Base-by-base conservation (phyloP, 2,329 filamentous ascomycete species). In the Fusarium musae region DNA sequence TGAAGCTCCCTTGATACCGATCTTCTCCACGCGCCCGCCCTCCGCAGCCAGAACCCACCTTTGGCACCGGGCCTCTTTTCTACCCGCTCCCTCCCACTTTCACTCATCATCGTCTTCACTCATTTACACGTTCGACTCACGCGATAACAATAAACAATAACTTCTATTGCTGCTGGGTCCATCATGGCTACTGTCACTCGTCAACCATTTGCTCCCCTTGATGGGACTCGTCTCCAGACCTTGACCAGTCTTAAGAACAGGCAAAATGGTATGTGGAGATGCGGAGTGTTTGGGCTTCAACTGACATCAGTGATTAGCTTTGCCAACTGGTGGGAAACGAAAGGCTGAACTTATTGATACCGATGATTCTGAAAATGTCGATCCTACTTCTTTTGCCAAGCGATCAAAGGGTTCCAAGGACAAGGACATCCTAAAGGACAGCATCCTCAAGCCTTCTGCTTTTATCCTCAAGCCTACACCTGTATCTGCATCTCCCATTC, bases 191-290 rank as follows among this genome's bases (percentile, higher is more conserved):
- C 87, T 75, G 76, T 87, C 70, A 84, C 86, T 70, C 90, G 93
- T 78, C 92, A 94, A 83, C 93, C 93, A 10, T 95, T 95, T 81
- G 93, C 91, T 79, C 91, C 91, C 54, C 86, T 95, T 61, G 90
- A 93, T 79, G 87, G 87, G 76, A 85, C 90, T 63, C 90, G 93
- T 75, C 86, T 95, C 32, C 92, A 94, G 81, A 90, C 86, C 73
- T 85, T 96, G 77, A 91, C 91, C 32, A 94, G 90, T 83, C 83
- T 92, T 57, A 96, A 95, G 86, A 95, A 95, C 82, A 87, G 91
- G 82, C 93, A 95, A 80, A 92, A 92, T 86, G 88, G 90, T 92
- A 88, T 76, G 88, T 85, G 57, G 62, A 59, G 68, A 68, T 57
- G 40, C 52, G 36, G 40, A 58, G 40, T 36, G 44, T 52, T 43